A percentile compares a stretch with the other conserved stretches of the same genome.
Evolutionary conservation across 2,329 filamentous ascomycete species (phyloP).

Genomic region (Metarhizium sp.): DNA sequence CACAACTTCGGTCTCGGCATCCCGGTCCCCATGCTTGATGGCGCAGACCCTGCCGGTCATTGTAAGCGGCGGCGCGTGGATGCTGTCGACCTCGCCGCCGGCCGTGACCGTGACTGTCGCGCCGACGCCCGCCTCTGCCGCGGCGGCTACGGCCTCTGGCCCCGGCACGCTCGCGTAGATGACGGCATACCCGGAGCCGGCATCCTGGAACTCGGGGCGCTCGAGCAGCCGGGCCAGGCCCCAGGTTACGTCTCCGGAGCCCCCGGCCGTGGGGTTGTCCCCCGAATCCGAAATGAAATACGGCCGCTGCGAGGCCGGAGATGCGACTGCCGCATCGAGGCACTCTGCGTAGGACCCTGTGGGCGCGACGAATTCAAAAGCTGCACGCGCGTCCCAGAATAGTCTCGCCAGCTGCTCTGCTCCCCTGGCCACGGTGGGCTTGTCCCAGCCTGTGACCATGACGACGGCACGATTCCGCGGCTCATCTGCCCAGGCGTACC

Average conservation of each 20-base stretch:
- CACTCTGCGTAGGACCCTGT: slow-evolving; percentile 37
- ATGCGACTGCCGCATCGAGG: slow-evolving; percentile 32
- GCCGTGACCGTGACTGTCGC: slow-evolving; percentile 39
- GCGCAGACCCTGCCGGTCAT: slow-evolving; percentile 41
- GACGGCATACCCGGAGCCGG: slow-evolving; percentile 25
- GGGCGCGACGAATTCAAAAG: slow-evolving; percentile 43
- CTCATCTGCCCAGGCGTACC: slow-evolving; percentile 47
- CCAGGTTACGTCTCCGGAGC: slow-evolving; percentile 45
- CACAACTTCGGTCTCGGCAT: slow-evolving; percentile 39
- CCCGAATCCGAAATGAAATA: slow-evolving; percentile 48
- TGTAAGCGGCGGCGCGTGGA: slow-evolving; percentile 37
- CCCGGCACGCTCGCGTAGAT: slow-evolving; percentile 46
- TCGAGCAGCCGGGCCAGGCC: slow-evolving; percentile 34
- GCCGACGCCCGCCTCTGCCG: slow-evolving; percentile 35
- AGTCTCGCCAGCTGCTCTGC: slow-evolving; percentile 34
- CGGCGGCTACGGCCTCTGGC: slow-evolving; percentile 29
- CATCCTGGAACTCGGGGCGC: slow-evolving; percentile 32
- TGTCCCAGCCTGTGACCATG: slow-evolving; percentile 42
- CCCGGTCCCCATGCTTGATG: slow-evolving; percentile 38
- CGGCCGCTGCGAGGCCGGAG: slow-evolving; percentile 26
- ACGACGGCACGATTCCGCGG: slow-evolving; percentile 40
- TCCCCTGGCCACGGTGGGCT: slow-evolving; percentile 23
- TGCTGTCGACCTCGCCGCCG: slow-evolving; percentile 37
- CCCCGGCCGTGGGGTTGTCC: slow-evolving; percentile 46
- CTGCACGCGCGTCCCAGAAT: slow-evolving; percentile 37